Evolutionary conservation across 1,284 basidiomycete species (phyloP).

Genomic region (Vanrija humicola): DNA sequence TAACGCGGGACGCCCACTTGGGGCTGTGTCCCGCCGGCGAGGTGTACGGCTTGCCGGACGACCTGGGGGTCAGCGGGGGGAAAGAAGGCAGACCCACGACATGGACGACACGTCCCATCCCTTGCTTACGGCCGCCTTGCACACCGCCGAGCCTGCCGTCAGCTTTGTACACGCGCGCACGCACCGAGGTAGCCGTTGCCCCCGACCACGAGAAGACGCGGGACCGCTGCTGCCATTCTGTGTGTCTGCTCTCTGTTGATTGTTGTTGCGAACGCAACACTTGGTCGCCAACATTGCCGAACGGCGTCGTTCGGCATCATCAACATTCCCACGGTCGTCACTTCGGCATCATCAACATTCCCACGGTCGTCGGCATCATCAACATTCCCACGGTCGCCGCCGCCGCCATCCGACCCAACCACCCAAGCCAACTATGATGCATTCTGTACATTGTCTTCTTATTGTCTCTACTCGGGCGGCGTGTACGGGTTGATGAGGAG

Average conservation of each 20-base stretch:
- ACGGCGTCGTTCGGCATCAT: background rate
- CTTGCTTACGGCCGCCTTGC: slow-evolving; percentile 73
- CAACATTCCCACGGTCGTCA: background rate
- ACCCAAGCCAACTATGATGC: background rate
- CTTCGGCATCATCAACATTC: no score
- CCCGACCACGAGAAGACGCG: slow-evolving; percentile 73
- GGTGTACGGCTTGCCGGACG: slow-evolving; percentile 76
- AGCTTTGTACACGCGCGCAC: background rate
- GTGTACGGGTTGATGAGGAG: slow-evolving; percentile 26
- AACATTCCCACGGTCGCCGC: no score
- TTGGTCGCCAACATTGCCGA: background rate
- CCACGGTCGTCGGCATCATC: no score
- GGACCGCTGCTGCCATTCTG: slow-evolving; percentile 15
- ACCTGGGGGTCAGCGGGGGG: slow-evolving; percentile 52
- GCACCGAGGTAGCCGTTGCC: slow-evolving; percentile 92
- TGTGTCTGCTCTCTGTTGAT: background rate
- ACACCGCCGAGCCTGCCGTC: slow-evolving; percentile 80
- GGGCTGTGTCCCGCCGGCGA: slow-evolving; percentile 86
- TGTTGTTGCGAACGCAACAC: background rate
- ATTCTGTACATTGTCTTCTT: no score
- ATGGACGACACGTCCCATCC: slow-evolving; percentile 86
- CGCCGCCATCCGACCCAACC: background rate
- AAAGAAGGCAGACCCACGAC: slow-evolving; percentile 56
- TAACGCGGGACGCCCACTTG: slow-evolving; percentile 71
- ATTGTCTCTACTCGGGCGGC: slow-evolving; percentile 17